These are phyloP conservation scores for Syzygium syzygioides DNA, from an alignment of 441 rosid genomes.

Conservation along the genomic window DNA sequence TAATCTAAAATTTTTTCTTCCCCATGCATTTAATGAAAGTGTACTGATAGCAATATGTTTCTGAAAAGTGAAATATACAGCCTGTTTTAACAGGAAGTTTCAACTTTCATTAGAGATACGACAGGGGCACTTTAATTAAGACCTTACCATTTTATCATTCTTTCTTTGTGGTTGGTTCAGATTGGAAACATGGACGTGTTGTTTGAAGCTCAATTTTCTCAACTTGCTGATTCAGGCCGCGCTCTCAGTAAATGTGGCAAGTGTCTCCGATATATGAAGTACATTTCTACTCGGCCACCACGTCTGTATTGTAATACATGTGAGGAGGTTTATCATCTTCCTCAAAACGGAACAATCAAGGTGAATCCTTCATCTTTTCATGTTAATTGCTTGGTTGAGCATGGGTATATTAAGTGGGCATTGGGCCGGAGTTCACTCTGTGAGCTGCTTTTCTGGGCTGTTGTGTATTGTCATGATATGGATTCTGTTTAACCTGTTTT, in stretches of 20 bases:
- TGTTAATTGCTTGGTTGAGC: not conserved
- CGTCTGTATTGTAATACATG: conserved; percentile 87
- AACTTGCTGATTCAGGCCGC: conserved; percentile 77
- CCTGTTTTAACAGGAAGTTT: not conserved
- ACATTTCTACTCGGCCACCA: conserved; percentile 68
- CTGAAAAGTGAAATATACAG: not conserved
- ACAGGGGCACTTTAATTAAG: not conserved
- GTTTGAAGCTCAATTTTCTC: conserved; percentile 92
- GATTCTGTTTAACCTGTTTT: not conserved
- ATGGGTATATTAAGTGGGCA: not conserved
- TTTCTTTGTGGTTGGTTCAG: conserved; percentile 29
- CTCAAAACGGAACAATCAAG: conserved; percentile 87
- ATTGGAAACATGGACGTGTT: conserved; percentile 88
- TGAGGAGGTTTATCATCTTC: conserved; percentile 92
- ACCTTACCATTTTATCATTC: not conserved
- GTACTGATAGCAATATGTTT: not conserved
- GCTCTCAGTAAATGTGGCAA: conserved; percentile 89
- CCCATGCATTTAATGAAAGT: not conserved
- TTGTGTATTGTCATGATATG: not conserved
- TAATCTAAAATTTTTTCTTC: not conserved
- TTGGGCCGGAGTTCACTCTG: not conserved
- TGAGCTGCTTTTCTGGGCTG: not conserved
- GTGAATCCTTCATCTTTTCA: conserved; percentile 21
- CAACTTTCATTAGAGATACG: not conserved
- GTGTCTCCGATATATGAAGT: conserved; percentile 91